Evolutionary conservation across 192 early-diverging fungal species (phyloP).

Genomic region (Coemansia sp.): DNA sequence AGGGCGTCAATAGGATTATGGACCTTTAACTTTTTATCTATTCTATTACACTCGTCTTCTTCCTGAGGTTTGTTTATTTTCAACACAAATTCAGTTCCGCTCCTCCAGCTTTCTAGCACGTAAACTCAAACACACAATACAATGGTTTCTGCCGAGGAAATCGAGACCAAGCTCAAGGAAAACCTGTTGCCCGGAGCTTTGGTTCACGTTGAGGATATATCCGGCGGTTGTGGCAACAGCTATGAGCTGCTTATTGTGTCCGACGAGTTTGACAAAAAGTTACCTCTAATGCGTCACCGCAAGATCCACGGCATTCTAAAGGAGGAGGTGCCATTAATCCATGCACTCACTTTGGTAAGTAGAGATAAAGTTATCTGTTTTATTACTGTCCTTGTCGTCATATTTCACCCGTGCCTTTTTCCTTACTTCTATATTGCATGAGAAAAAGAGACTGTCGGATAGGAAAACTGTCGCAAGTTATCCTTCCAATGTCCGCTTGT

Average conservation of each 20-base stretch:
- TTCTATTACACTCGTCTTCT: neutral
- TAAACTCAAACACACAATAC: neutral
- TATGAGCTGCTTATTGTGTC: slow-evolving; percentile 80
- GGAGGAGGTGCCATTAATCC: slow-evolving; percentile 83
- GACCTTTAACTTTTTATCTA: neutral
- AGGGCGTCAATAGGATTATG: too few relatives aligned
- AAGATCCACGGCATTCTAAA: slow-evolving; percentile 77
- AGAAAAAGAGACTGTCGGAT: too few relatives aligned
- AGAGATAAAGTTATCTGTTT: neutral
- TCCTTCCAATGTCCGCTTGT: too few relatives aligned
- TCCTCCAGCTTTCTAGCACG: too few relatives aligned
- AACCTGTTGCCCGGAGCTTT: slow-evolving; percentile 4
- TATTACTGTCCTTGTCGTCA: too few relatives aligned
- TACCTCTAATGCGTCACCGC: slow-evolving; percentile 80
- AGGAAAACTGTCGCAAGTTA: too few relatives aligned
- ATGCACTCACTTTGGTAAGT: slow-evolving; percentile 56
- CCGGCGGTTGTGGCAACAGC: slow-evolving; percentile 90
- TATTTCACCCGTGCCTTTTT: too few relatives aligned
- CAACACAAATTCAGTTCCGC: neutral
- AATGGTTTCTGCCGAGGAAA: slow-evolving; percentile 17
- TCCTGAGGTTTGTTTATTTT: neutral
- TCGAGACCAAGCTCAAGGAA: slow-evolving; percentile 11
- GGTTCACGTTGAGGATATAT: slow-evolving; percentile 19
- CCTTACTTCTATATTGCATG: too few relatives aligned
- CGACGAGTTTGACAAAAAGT: slow-evolving; percentile 65